These are phyloP conservation scores for Hanseniaspora hatyaiensis DNA, from an alignment of 805 yeast species.

Conservation along the genomic window DNA sequence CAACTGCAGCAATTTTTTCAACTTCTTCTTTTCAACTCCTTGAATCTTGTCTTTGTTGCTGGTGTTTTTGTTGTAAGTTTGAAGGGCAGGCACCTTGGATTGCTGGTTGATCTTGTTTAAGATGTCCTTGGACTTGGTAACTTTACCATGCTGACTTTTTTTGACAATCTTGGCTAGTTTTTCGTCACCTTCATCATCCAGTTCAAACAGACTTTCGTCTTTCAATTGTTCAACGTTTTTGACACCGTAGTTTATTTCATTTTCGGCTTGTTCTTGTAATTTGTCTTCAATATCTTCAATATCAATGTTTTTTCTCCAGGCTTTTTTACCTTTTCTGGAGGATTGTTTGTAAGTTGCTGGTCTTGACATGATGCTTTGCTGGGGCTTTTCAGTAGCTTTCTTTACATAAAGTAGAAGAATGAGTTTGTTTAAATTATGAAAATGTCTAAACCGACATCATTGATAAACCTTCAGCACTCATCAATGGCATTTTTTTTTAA, in stretches of 20 bases:
- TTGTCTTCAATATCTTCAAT: conserved; percentile 64
- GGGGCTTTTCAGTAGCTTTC: not conserved
- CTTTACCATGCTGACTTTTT: conserved; percentile 32
- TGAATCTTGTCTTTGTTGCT: conserved; percentile 37
- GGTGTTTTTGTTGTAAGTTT: conserved; percentile 29
- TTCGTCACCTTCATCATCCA: conserved; percentile 58
- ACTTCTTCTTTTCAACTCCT: conserved; percentile 53
- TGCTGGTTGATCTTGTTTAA: conserved; percentile 42
- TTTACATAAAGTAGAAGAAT: too few species aligned
- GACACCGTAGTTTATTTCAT: conserved; percentile 31
- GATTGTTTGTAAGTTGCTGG: conserved; percentile 56
- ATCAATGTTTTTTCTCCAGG: conserved; percentile 95
- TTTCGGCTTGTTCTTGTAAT: conserved; percentile 58
- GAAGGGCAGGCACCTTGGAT: conserved; percentile 65
- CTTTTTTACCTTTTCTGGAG: conserved; percentile 83
- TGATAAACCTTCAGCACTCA: too few species aligned
- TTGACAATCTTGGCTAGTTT: conserved; percentile 33
- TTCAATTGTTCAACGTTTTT: conserved; percentile 22
- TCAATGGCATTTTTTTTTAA: too few species aligned
- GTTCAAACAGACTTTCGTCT: conserved; percentile 31
- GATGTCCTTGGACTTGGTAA: conserved; percentile 55
- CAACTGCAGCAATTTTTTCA: conserved; percentile 54
- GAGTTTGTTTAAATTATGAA: not conserved
- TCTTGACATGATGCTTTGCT: conserved; percentile 22
- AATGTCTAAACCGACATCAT: too few species aligned